Conservation (phyloP, 129 eudicot species). For the Smallanthus sonchifolius region DNA sequence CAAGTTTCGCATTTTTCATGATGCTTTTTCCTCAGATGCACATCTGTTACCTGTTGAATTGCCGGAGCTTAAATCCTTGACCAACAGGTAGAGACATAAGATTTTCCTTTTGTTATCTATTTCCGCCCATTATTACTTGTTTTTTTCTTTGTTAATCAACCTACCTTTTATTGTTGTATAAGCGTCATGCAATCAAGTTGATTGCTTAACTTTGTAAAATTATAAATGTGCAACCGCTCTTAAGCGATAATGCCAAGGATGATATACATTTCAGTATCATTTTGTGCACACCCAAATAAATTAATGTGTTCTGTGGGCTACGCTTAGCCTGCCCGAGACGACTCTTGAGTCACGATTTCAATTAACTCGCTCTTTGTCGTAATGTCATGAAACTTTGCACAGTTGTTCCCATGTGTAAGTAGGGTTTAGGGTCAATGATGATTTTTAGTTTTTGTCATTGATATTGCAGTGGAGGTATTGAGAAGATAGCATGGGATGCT, state of each 20-base stretch:
- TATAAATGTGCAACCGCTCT: no score
- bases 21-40: slow-evolving; percentile 61
- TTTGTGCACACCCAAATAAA: no score
- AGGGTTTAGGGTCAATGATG: neutral
- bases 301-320: no score
- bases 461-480: slow-evolving; percentile 65
- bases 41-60: slow-evolving; percentile 84
- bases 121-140: neutral
- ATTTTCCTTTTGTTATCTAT: neutral
- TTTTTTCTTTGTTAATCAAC: neutral
- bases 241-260: no score
- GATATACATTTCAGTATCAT: no score
- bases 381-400: no score
- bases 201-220: neutral
- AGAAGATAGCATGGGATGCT: slow-evolving; percentile 98
- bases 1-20: neutral
- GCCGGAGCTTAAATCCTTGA: slow-evolving; percentile 79
- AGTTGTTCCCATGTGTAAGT: neutral
- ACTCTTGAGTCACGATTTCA: no score
- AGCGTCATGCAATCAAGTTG: slow-evolving; percentile 12
- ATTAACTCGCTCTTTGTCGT: no score
- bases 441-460: slow-evolving; percentile 1
- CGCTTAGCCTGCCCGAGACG: no score
- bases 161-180: neutral
- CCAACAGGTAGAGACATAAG: slow-evolving; percentile 53